Percentiles rank a stretch among this genome's conserved stretches.
These are phyloP conservation scores for Hanseniaspora vineae DNA, from an alignment of 805 yeast genomes.

Conservation along the genomic window DNA sequence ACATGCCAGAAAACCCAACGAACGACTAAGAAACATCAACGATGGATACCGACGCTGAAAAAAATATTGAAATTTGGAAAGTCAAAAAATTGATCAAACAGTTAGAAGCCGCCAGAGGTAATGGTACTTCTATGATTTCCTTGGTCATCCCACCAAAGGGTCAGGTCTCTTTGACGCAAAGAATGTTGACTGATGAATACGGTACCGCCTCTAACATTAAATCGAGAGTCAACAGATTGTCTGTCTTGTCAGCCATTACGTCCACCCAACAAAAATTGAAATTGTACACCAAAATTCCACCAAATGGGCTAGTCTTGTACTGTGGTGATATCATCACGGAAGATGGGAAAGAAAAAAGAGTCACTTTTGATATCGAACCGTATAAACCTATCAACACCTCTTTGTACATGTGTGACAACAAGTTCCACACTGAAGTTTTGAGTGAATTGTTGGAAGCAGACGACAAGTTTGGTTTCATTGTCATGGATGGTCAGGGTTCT, in stretches of 20 bases:
- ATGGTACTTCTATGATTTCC: constrained; percentile 98
- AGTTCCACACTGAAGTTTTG: constrained; percentile 94
- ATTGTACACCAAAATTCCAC: constrained; percentile 78
- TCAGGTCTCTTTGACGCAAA: constrained; percentile 77
- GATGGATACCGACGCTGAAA: constrained; percentile 69
- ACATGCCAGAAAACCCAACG: too few species aligned
- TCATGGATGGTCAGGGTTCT: constrained; percentile 99
- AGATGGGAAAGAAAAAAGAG: constrained; percentile 94
- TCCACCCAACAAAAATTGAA: constrained; percentile 96
- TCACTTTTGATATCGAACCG: constrained; percentile 95
- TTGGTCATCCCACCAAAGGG: constrained; percentile 91
- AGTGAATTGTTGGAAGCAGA: constrained; percentile 90
- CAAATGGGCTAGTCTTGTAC: constrained; percentile 88
- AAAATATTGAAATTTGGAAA: constrained; percentile 98
- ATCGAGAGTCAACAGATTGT: constrained; percentile 91
- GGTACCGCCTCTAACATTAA: constrained; percentile 98
- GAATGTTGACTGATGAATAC: constrained; percentile 93
- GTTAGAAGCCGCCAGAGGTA: constrained; percentile 87
- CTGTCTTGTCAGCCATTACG: constrained; percentile 92
- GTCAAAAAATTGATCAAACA: constrained; percentile 86
- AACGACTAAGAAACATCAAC: constrained; percentile 6
- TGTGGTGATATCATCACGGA: constrained; percentile 98
- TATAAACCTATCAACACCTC: constrained; percentile 99
- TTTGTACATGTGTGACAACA: constrained; percentile 88
- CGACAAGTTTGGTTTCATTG: constrained; percentile 92